Percentiles rank a stretch among this genome's conserved stretches.
Evolutionary conservation across 1,284 basidiomycete genomes (phyloP).

Genomic region (Ustilago loliicola): DNA sequence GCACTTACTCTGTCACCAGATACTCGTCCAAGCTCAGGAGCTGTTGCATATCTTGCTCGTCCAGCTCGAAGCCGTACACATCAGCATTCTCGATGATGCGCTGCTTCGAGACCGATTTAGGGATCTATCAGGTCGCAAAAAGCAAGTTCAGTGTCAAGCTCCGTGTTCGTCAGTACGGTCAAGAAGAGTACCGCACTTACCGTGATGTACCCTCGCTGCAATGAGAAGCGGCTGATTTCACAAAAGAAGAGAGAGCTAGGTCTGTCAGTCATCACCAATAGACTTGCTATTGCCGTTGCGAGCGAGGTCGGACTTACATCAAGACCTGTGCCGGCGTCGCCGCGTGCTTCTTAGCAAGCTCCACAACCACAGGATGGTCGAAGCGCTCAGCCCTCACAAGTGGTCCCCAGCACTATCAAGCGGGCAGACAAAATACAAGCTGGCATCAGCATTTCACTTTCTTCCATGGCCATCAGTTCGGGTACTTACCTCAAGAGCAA

Average conservation of each 20-base stretch:
- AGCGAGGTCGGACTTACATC: slow-evolving; percentile 14
- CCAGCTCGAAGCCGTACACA: slow-evolving; percentile 78
- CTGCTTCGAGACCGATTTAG: slow-evolving; percentile 79
- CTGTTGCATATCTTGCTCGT: slow-evolving; percentile 75
- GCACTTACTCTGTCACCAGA: slow-evolving; percentile 39
- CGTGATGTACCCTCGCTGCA: slow-evolving; percentile 38
- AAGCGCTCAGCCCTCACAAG: slow-evolving; percentile 33
- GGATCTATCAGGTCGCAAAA: slow-evolving; percentile 63
- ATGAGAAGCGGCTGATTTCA: slow-evolving; percentile 28
- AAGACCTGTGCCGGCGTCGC: slow-evolving; percentile 31
- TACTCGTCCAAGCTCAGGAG: slow-evolving; percentile 28
- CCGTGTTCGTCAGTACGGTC: not conserved
- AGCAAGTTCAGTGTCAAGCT: not conserved
- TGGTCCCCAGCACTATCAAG: slow-evolving; percentile 34
- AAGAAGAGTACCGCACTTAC: slow-evolving; percentile 12
- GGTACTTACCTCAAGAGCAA: slow-evolving; percentile 27
- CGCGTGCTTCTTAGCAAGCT: slow-evolving; percentile 29
- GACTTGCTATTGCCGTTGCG: too few relatives aligned
- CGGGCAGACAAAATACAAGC: not conserved
- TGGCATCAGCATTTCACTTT: not conserved
- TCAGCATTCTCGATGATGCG: slow-evolving; percentile 80
- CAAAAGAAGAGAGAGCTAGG: not conserved
- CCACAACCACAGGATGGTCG: slow-evolving; percentile 24
- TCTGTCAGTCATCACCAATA: not conserved
- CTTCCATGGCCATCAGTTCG: not conserved